Percentiles rank a stretch among this genome's conserved stretches.
These are phyloP conservation scores for Coffea humblotiana DNA, from an alignment of 305 asterid genomes.

Conservation along the genomic window DNA sequence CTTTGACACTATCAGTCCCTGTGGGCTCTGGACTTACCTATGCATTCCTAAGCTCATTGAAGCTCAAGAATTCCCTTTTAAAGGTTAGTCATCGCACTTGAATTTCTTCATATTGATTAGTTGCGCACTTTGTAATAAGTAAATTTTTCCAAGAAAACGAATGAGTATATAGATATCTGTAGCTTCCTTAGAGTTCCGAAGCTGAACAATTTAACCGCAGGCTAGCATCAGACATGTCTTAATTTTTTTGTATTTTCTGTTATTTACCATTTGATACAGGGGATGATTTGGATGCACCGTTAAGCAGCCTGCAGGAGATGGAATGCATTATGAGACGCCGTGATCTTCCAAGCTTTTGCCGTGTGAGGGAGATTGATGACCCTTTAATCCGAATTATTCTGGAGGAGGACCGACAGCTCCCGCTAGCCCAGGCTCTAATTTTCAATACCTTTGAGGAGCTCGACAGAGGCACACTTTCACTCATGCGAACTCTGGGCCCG, in stretches of 20 bases:
- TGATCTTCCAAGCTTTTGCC: conserved; percentile 30
- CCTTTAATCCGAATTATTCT: conserved; percentile 1
- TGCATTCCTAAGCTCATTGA: conserved; percentile 56
- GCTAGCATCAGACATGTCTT: too few species aligned
- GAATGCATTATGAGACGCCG: conserved; percentile 24
- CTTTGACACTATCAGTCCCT: conserved; percentile 59
- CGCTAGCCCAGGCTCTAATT: conserved; percentile 20
- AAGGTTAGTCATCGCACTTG: conserved; percentile 30
- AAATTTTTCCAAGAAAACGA: too few species aligned
- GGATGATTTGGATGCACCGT: conserved; percentile 16
- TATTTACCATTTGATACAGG: conserved; percentile 4
- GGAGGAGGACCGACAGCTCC: conserved; percentile 9
- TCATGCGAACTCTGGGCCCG: conserved; percentile 23
- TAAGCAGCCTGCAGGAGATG: conserved; percentile 27
- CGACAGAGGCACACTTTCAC: conserved; percentile 18
- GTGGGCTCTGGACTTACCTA: conserved; percentile 44
- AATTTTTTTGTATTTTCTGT: background rate
- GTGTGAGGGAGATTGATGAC: background rate
- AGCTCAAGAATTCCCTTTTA: conserved; percentile 50
- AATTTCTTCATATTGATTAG: background rate
- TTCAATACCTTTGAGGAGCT: conserved; percentile 32
- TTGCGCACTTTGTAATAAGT: background rate
- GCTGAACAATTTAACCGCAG: too few species aligned
- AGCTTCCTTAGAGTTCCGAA: background rate
- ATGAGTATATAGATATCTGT: background rate